A percentile compares a stretch with the other conserved stretches of the same genome.
phyloP scores from a whole-genome alignment of 78 protist species.

The Dictyostelium brefeldianum region DNA sequence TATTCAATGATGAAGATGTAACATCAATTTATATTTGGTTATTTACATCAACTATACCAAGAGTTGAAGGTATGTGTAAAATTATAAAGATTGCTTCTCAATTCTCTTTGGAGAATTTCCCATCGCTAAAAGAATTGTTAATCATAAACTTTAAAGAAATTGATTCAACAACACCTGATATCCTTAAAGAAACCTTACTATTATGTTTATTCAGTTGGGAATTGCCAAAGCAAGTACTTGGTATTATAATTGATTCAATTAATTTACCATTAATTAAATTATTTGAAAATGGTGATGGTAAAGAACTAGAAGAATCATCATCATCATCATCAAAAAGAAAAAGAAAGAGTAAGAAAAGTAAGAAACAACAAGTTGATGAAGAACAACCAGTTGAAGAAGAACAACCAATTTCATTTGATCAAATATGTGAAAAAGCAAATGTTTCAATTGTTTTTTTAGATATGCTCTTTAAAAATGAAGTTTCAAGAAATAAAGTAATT shows the following conservation, averaged over 20 bases:
- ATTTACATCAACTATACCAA: slow-evolving; percentile 9
- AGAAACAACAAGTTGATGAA: background rate
- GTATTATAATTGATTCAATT: slow-evolving; percentile 18
- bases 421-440: slow-evolving; percentile 7
- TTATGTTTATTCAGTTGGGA: slow-evolving; percentile 23
- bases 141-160: slow-evolving; percentile 46
- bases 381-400: slow-evolving; percentile 8
- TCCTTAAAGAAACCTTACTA: slow-evolving; percentile 30
- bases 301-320: background rate
- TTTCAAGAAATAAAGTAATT: slow-evolving; percentile 10
- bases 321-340: background rate
- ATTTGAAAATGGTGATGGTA: background rate
- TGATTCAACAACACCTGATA: slow-evolving; percentile 55
- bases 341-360: background rate
- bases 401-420: background rate
- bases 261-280: slow-evolving; percentile 18
- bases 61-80: slow-evolving; percentile 4
- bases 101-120: slow-evolving; percentile 20
- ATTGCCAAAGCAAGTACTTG: background rate
- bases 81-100: slow-evolving; percentile 32
- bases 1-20: slow-evolving; percentile 38
- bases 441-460: slow-evolving; percentile 28
- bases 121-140: background rate
- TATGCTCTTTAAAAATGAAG: slow-evolving; percentile 35
- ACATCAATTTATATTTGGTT: slow-evolving; percentile 29